These are phyloP conservation scores for Melampsora americana DNA, from an alignment of 1,284 basidiomycete species.

Conservation along the genomic window DNA sequence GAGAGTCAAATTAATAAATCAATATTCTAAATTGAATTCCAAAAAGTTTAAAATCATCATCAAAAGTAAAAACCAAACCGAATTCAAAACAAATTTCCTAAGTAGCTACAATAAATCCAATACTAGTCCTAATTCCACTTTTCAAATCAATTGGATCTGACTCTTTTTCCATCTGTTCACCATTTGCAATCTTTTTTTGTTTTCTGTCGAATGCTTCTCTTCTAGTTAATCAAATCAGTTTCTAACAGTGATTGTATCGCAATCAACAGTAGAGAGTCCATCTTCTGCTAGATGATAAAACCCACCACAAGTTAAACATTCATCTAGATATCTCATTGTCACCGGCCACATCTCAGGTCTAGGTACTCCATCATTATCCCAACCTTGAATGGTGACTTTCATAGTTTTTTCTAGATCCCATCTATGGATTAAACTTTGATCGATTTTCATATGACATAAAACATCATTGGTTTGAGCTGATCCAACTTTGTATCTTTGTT, in stretches of 20 bases:
- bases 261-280: background rate
- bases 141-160: too few species aligned
- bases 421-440: background rate
- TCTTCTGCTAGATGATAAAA: background rate
- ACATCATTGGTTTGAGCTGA: background rate
- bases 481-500: slow-evolving; percentile 1
- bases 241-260: background rate
- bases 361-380: background rate
- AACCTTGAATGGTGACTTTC: slow-evolving; percentile 4
- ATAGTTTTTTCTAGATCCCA: slow-evolving; percentile 5
- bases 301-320: slow-evolving; percentile 3
- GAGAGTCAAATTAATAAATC: background rate
- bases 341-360: slow-evolving; percentile 1
- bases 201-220: background rate
- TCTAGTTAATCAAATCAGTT: background rate
- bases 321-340: background rate
- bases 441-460: background rate
- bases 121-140: slow-evolving; percentile 2
- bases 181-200: background rate
- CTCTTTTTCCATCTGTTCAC: too few species aligned
- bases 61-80: too few species aligned
- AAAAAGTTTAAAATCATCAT: too few species aligned
- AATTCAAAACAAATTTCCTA: too few species aligned
- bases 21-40: too few species aligned
- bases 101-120: slow-evolving; percentile 6